phyloP scores from a whole-genome alignment of 2,329 filamentous ascomycete species.

The Trichoderma atroviride region DNA sequence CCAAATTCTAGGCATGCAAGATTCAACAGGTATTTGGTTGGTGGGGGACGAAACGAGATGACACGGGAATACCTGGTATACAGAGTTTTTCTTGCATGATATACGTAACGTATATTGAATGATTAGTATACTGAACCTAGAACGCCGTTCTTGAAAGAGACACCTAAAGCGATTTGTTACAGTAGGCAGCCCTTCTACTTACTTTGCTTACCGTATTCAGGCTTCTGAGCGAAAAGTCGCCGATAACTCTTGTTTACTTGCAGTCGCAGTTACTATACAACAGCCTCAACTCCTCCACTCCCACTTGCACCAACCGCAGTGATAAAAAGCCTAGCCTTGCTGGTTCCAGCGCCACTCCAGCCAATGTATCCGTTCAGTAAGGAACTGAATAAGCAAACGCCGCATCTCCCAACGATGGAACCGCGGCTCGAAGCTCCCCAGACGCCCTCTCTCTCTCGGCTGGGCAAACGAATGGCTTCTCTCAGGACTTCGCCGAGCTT shows the following conservation, averaged over 20 bases:
- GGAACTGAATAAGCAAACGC: not conserved
- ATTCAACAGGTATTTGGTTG: constrained; percentile 7
- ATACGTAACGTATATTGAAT: not conserved
- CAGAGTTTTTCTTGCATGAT: not conserved
- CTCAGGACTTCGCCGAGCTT: constrained; percentile 14
- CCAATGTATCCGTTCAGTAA: not conserved
- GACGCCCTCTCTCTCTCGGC: not conserved
- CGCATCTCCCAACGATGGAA: not conserved
- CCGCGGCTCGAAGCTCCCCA: not conserved
- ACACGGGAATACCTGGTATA: not conserved
- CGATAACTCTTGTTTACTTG: not conserved
- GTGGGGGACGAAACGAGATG: constrained; percentile 1
- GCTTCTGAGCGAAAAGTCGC: not conserved
- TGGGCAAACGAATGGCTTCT: not conserved
- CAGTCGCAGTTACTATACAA: not conserved
- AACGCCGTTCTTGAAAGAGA: not conserved
- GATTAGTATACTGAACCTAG: not conserved
- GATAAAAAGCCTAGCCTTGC: not conserved
- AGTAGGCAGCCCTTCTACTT: not conserved
- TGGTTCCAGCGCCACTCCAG: not conserved
- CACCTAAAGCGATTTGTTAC: not conserved
- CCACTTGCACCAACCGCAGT: not conserved
- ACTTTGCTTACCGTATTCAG: not conserved
- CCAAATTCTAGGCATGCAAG: constrained; percentile 16
- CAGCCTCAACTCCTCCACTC: not conserved